Base-by-base conservation (phyloP, 1,284 basidiomycete species). In the Pyrrhoderma noxium region DNA sequence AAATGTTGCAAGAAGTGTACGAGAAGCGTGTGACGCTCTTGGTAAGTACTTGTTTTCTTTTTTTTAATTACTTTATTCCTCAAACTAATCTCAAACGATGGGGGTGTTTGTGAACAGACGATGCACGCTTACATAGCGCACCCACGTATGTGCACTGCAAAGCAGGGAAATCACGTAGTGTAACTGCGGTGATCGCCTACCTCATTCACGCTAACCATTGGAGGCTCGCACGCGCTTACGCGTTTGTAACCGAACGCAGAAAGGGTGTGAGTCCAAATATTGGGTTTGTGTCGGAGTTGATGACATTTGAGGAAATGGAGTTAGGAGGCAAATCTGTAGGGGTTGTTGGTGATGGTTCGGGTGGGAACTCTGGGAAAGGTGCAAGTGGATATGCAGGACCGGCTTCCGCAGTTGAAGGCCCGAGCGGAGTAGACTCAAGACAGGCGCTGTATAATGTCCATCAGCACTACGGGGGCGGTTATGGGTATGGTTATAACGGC, bases 201-300 rank as follows among this genome's bases (percentile, higher is more conserved):
- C 83, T 99, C 47, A 97, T 99, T 58, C 93, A 96, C 61, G 89
- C 93, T 3, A 92, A 96, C 62, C 90, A 93, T 60, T 97, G 94
- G 94, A 87, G 92, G 7, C 77, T 98, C 45, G 87, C 89, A 25
- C 82, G 82, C 47, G 89, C 94, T 0, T 98, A 97, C 64, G 73
- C 84, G 1, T 94, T 92, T 63, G 94, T 98, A 19, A 76, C 90
- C 38, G 92, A 94, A 61, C 79, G 92, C 8, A 80, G 95, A 43
- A 87, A 88, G 58, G 90, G 88, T 58, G 93, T 97, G 59, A 93
- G 88, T n/a, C 94, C 95, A 8, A 98, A 98, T 65, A 97, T 99
- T 58, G 94, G 94, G 4, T 98, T 98, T 66, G 91, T 98, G 31
- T 92, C 89, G 11, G 94, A 97, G 67, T 76, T 98, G 40, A 97